Evolutionary conservation across 2,329 filamentous ascomycete species (phyloP), one percentile per base, ranked within the genome.

Genomic region (Diaporthe citriasiana): DNA sequence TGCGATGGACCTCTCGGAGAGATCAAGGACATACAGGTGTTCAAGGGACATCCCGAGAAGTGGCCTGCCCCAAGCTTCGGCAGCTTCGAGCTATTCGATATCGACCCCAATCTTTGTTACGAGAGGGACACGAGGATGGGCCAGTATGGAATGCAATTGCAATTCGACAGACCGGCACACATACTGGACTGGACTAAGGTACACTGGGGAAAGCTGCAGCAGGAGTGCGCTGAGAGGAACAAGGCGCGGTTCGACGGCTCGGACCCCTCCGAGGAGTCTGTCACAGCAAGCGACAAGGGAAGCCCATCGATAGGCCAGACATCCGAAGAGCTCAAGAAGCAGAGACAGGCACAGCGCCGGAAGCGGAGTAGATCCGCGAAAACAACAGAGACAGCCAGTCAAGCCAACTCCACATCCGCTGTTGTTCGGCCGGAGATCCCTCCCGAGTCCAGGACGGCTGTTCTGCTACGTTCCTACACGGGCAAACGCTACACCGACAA

Each of bases 401-500:
- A 65, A n/a, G 69, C 30, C 27, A 74, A 70, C 33, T 59, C 33
- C 19, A 42, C 65, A 27, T 42, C 50, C 15, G 47, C 72, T 4
- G 35, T 50, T 19, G 10, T 73, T n/a, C 66, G 75, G 7, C 59
- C 73, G 5, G 69, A 76, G 59, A 76, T 70, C 19, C 56, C 73
- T 70, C 75, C 78, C 68, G 87, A 90, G 78, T 80, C 84, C 3
- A 89, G 94, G 47, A 95, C 93, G 0, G 94, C 93, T 1, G 82
- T 97, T 13, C 83, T 98, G 8, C 87, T 97, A 50, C 91, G 95
- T 50, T 92, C 93, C 0, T 96, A 93, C 86, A 91, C 90, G 42
- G 92, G 91, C 72, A 95, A 94, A 81, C 82, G 89, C 38, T 98
- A 95, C 81, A 94, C 92, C 38, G 89, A 93, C 53, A 94, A 96